phyloP scores from a whole-genome alignment of 345 rosid species.

The Hibiscus syriacus region DNA sequence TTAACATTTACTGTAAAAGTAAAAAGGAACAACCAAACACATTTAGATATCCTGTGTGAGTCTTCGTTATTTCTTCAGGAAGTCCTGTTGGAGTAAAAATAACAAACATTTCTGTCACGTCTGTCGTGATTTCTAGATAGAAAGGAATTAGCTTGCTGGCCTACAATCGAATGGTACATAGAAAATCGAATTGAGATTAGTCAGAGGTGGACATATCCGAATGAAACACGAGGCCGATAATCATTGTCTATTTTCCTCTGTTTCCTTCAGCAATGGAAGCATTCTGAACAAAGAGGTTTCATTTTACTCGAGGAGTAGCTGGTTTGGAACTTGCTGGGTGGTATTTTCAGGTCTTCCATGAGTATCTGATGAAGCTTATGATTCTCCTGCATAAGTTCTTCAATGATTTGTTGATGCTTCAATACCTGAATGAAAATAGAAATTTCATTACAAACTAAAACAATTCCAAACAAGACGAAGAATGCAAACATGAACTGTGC shows the following conservation, averaged over 20 bases:
- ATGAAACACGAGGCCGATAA: neutral
- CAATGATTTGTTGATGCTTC: conserved; percentile 72
- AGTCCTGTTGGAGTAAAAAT: neutral
- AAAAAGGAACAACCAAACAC: neutral
- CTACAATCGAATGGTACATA: neutral
- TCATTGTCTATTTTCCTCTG: conserved; percentile 49
- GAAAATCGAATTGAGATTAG: neutral
- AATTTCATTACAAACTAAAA: neutral
- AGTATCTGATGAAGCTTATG: conserved; percentile 64
- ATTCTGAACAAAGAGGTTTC: conserved; percentile 47
- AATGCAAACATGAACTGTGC: neutral
- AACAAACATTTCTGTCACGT: neutral
- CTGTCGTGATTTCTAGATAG: neutral
- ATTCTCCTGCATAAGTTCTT: conserved; percentile 71
- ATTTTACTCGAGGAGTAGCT: conserved; percentile 33
- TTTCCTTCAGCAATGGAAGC: conserved; percentile 88
- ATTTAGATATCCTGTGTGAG: neutral
- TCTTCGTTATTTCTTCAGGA: neutral
- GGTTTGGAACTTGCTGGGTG: conserved; percentile 54
- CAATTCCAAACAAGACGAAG: neutral
- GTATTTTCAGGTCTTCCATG: conserved; percentile 66
- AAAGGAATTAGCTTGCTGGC: neutral
- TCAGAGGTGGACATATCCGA: too few species aligned
- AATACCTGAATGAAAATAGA: conserved; percentile 35
- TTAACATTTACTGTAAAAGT: neutral